phyloP scores from a whole-genome alignment of 257 asterid genomes.

The Solanum megistacrolobum region DNA sequence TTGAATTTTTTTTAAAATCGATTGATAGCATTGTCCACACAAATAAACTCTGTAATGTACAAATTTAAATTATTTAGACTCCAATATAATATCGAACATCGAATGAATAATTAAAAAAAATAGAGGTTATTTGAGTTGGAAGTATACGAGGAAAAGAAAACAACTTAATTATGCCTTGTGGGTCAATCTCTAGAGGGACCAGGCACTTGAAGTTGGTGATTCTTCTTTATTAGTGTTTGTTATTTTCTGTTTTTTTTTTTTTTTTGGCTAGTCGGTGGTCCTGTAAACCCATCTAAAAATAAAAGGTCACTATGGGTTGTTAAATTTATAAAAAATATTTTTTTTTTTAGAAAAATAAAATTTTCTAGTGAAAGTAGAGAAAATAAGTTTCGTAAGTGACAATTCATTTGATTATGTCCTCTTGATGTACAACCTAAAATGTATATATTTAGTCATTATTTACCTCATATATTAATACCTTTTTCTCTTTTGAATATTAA shows the following conservation, averaged over 20 bases:
- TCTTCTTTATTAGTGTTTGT: slow-evolving; percentile 1
- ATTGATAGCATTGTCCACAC: accelerated
- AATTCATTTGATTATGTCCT: not conserved
- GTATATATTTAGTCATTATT: not conserved
- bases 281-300: not conserved
- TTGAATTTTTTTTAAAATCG: not conserved
- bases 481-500: not conserved
- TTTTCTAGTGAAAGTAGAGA: no score
- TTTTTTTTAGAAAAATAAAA: no score
- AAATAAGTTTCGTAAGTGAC: no score
- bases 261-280: not conserved
- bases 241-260: not conserved
- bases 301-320: not conserved
- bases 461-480: not conserved
- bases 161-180: not conserved
- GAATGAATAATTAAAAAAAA: not conserved
- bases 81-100: accelerated
- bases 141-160: not conserved
- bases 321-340: not conserved
- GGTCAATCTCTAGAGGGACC: slow-evolving; percentile 17
- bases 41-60: not conserved
- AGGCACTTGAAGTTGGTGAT: slow-evolving; percentile 26
- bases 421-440: not conserved
- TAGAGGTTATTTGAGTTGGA: not conserved
- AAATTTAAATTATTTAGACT: not conserved